Conservation (phyloP, 2,329 filamentous ascomycete species). For the Paecilomyces variotii region DNA sequence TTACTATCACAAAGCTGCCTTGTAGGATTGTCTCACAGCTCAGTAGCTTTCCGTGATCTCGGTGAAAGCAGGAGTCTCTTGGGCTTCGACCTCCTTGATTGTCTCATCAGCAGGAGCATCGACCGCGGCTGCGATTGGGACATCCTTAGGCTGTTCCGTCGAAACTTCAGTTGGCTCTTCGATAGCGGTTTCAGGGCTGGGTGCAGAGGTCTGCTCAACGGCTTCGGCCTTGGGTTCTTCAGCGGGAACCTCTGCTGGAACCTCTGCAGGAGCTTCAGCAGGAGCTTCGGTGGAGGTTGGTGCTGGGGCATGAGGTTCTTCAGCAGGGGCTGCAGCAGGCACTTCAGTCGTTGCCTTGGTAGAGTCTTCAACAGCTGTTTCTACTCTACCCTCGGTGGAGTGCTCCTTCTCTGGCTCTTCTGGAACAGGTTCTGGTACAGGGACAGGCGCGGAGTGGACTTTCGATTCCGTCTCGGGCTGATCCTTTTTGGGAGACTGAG, state of each 20-base stretch:
- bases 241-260: conserved; percentile 4
- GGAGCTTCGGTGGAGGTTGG: conserved; percentile 5
- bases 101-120: neutral
- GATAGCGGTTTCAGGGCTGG: neutral
- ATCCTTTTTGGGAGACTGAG: conserved; percentile 5
- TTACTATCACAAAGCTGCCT: neutral
- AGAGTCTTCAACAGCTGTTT: neutral
- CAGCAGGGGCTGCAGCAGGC: conserved; percentile 4
- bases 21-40: neutral
- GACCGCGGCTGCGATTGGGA: neutral
- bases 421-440: neutral
- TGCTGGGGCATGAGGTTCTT: neutral
- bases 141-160: neutral
- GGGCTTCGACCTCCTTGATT: neutral
- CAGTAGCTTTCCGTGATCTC: neutral
- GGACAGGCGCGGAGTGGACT: neutral
- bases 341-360: conserved; percentile 1
- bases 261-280: neutral
- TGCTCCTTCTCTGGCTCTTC: conserved; percentile 5
- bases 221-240: conserved; percentile 4
- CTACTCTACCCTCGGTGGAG: neutral
- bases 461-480: conserved; percentile 1
- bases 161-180: conserved; percentile 1
- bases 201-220: neutral
- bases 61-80: neutral